Conservation (phyloP, 1,284 basidiomycete genomes). For the Polyporus tsugae region DNA sequence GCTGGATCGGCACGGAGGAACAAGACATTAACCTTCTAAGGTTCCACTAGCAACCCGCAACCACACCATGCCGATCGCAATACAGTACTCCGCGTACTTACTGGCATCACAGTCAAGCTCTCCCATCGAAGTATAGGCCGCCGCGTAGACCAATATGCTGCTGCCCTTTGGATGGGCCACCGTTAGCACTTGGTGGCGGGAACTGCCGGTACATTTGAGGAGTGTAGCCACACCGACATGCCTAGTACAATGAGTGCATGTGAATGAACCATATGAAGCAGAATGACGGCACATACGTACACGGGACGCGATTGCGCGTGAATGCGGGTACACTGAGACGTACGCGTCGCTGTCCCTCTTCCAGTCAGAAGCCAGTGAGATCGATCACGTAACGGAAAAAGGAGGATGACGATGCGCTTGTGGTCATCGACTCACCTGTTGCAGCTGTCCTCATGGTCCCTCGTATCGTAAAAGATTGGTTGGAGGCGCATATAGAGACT, state of each 20-base stretch:
- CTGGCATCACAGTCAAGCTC: neutral
- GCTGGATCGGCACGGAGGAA: conserved; percentile 10
- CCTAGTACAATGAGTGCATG: conserved; percentile 20
- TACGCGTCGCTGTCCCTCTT: neutral
- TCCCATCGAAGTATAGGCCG: conserved; percentile 19
- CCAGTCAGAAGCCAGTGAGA: conserved; percentile 11
- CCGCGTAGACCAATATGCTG: neutral
- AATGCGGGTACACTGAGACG: conserved; percentile 13
- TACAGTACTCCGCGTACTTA: neutral
- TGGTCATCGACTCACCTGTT: conserved; percentile 16
- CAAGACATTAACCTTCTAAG: conserved; percentile 24
- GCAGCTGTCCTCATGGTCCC: neutral
- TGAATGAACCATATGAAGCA: conserved; percentile 7
- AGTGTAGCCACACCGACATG: conserved; percentile 18
- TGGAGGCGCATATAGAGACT: neutral
- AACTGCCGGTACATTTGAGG: conserved; percentile 20
- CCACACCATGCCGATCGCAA: conserved; percentile 14
- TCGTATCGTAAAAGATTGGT: neutral
- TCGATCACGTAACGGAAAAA: conserved; percentile 22
- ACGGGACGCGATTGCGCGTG: conserved; percentile 26
- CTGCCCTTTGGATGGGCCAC: conserved; percentile 14
- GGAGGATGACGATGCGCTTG: conserved; percentile 20
- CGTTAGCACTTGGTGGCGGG: neutral
- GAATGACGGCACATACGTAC: conserved; percentile 8
- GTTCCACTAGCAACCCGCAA: conserved; percentile 5